A percentile compares a stretch with the other conserved stretches of the same genome.
Conservation (phyloP, 352 stramenopile species). For the Pythium phragmitis region DNA sequence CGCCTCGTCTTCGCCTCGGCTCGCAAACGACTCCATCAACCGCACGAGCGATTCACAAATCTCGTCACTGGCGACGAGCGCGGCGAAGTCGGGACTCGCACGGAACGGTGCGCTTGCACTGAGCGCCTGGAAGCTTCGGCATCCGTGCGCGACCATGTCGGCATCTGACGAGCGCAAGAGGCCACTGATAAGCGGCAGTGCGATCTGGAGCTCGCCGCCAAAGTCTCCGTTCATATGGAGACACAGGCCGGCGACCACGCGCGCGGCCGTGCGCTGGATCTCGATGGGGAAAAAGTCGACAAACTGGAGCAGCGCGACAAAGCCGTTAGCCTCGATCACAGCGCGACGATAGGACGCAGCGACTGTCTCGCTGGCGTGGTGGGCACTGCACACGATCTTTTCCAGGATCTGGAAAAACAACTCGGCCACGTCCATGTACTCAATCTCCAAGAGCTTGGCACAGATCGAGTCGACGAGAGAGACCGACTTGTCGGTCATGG, state of each 20-base stretch:
- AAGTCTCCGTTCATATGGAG: slow-evolving; percentile 35
- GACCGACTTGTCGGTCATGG: slow-evolving; percentile 32
- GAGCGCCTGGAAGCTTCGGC: slow-evolving; percentile 47
- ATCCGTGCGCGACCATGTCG: slow-evolving; percentile 58
- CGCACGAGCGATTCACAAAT: slow-evolving; percentile 38
- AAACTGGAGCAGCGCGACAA: slow-evolving; percentile 74
- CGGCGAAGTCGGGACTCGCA: slow-evolving; percentile 33
- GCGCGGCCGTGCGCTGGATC: slow-evolving; percentile 61
- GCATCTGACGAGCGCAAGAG: slow-evolving; percentile 51
- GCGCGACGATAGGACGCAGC: slow-evolving; percentile 34
- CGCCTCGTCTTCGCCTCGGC: background rate
- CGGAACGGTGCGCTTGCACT: slow-evolving; percentile 44
- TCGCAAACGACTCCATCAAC: slow-evolving; percentile 16
- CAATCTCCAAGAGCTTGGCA: slow-evolving; percentile 70
- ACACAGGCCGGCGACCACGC: slow-evolving; percentile 54
- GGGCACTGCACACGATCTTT: slow-evolving; percentile 39
- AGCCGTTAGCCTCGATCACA: slow-evolving; percentile 57
- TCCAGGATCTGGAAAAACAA: slow-evolving; percentile 69
- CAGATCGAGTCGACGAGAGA: slow-evolving; percentile 56
- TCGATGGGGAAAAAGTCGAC: slow-evolving; percentile 81
- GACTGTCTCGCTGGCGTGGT: background rate
- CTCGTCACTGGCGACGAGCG: slow-evolving; percentile 42
- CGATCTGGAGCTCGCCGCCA: slow-evolving; percentile 34
- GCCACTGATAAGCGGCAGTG: slow-evolving; percentile 44
- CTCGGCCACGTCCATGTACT: slow-evolving; percentile 85